These are phyloP conservation scores for Wallacemonas collosoma DNA, from an alignment of 208 protist species.

Conservation along the genomic window DNA sequence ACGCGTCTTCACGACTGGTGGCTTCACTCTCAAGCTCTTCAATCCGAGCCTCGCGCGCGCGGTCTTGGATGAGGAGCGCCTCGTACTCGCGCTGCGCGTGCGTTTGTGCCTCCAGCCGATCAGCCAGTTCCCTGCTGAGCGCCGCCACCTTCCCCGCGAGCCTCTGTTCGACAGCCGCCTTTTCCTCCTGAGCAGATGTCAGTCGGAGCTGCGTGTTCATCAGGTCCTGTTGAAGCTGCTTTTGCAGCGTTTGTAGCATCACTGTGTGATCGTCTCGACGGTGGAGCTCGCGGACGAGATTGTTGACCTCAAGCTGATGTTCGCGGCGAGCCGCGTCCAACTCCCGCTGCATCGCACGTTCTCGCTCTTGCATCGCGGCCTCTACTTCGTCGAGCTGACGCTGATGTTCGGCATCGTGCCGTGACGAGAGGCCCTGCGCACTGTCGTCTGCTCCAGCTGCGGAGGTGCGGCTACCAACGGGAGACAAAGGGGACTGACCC, in stretches of 20 bases:
- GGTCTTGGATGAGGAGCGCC: slow-evolving; percentile 32
- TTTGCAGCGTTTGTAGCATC: slow-evolving; percentile 59
- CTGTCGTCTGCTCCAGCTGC: not conserved
- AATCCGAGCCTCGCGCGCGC: slow-evolving; percentile 30
- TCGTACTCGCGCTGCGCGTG: slow-evolving; percentile 24
- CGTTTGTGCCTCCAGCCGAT: slow-evolving; percentile 34
- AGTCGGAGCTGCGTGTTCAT: slow-evolving; percentile 40
- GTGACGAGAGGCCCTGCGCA: not conserved
- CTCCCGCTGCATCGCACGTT: slow-evolving; percentile 22
- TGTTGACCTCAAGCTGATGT: slow-evolving; percentile 45
- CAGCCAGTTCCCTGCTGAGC: slow-evolving; percentile 58
- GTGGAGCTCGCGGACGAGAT: slow-evolving; percentile 59
- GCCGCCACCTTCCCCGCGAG: slow-evolving; percentile 42
- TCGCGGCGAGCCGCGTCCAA: slow-evolving; percentile 26
- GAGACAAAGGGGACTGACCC: not conserved
- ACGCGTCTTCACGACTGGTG: slow-evolving; percentile 60
- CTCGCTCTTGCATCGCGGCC: slow-evolving; percentile 7
- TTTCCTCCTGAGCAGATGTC: slow-evolving; percentile 45
- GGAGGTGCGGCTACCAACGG: not conserved
- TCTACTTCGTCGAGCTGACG: slow-evolving; percentile 23
- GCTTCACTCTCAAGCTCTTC: slow-evolving; percentile 60
- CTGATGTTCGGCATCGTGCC: slow-evolving; percentile 17
- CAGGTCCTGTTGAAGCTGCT: slow-evolving; percentile 59
- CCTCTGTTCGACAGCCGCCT: slow-evolving; percentile 48
- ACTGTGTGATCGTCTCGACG: slow-evolving; percentile 61